phyloP scores from a whole-genome alignment of 2,329 filamentous ascomycete species.

The Neonectria neomacrospora region DNA sequence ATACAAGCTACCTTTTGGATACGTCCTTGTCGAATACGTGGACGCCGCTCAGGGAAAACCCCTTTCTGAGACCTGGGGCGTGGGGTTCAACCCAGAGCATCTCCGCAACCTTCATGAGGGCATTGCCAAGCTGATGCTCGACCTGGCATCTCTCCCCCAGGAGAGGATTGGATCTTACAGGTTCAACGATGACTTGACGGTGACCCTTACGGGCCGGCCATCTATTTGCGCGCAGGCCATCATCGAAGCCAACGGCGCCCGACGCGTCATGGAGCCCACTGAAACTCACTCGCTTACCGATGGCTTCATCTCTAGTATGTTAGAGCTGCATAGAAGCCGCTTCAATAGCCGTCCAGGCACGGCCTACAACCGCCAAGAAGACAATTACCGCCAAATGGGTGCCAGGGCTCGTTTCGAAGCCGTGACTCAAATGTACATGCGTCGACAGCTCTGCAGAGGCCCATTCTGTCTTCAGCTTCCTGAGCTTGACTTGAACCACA shows the following conservation, averaged over 20 bases:
- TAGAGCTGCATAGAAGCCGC: background rate
- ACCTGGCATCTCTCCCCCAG: background rate
- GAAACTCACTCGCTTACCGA: background rate
- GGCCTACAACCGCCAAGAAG: no score
- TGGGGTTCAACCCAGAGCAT: no score
- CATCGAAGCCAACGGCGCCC: background rate
- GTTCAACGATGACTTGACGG: background rate
- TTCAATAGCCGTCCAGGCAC: no score
- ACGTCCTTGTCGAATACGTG: background rate
- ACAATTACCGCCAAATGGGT: slow-evolving; percentile 17
- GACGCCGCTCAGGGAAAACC: background rate
- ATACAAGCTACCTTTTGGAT: background rate
- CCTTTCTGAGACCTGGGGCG: background rate
- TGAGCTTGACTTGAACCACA: slow-evolving; percentile 11
- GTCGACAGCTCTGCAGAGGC: background rate
- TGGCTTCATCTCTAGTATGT: background rate
- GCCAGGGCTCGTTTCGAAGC: background rate
- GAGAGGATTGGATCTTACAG: background rate
- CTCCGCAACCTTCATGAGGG: background rate
- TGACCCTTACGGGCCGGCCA: background rate
- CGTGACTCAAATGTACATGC: background rate
- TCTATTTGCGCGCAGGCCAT: background rate
- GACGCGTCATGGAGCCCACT: background rate
- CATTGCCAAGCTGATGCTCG: background rate
- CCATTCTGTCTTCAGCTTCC: slow-evolving; percentile 13